Evolutionary conservation across 768 basidiomycete species (phyloP), one percentile per base, ranked within the genome.

Genomic region (Kwoniella sp.): DNA sequence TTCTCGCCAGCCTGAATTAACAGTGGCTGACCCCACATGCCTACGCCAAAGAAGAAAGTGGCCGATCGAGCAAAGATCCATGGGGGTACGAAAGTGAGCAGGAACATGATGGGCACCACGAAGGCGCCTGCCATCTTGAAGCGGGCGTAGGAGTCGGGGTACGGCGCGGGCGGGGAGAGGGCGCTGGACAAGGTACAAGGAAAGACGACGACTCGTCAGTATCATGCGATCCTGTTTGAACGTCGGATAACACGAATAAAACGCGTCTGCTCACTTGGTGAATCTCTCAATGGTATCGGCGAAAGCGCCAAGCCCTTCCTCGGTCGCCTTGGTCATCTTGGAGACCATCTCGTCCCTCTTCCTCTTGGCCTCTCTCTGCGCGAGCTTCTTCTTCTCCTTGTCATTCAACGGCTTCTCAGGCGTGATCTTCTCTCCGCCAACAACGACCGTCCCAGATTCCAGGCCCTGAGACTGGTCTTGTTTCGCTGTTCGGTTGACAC

Each of bases 11-110:
- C 67, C 23, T 73, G 72, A 20, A 72, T 73, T 58, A 83, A 62
- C 25, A 82, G 29, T 4, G 81, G 81, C 53, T 82, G 81, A 47
- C 76, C 82, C 66, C 81, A 83, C 65, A 82, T 78, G 7, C 65
- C 79, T 48, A 82, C 66, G 1, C 82, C 82, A 60, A 83, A 76
- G 0, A 67, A 58, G 66, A 82, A 81, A 2, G 77, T 75, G 1
- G 74, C 77, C 29, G 70, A 67, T 4, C 81, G 68, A 1, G 74
- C 74, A 69, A 81, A 82, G 50, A 80, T 55, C 70, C 75, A 74
- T 1, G 82, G 65, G 1, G 82, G 81, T 7, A 79, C 73, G 58
- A 79, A 74, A 15, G 75, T 74, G 62, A 79, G 71, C 23, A 78
- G 47, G 63, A 81, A 64, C 47, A 76, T 66, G 55, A 81, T 54